These are phyloP conservation scores for Physcomitrium patens DNA, from an alignment of 225 moss, liverwort and hornwort species.

Conservation along the genomic window DNA sequence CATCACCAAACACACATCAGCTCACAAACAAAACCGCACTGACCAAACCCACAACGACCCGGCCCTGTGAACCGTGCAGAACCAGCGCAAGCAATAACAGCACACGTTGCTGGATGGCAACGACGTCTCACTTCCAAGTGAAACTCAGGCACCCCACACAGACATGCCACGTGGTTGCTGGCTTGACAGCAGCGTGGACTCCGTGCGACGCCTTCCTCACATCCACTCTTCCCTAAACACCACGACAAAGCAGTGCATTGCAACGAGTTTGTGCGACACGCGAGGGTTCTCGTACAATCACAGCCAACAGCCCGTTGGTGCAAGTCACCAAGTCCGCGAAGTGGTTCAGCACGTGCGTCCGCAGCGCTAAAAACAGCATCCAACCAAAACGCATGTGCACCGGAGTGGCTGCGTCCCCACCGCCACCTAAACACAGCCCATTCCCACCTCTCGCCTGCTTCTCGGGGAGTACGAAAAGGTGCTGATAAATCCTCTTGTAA, in stretches of 20 bases:
- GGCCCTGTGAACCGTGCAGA: slow-evolving; percentile 9
- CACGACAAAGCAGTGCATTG: background rate
- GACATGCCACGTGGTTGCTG: background rate
- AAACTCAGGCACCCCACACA: background rate
- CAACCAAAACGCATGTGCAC: slow-evolving; percentile 94
- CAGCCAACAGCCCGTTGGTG: slow-evolving; percentile 95
- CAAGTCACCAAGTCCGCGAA: slow-evolving; percentile 96
- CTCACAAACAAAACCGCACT: slow-evolving; percentile 16
- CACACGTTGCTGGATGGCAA: background rate
- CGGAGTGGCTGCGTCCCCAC: slow-evolving; percentile 50
- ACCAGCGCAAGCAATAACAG: background rate
- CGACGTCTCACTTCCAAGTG: background rate
- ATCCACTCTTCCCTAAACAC: background rate
- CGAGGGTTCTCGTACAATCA: slow-evolving; percentile 64
- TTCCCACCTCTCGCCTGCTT: slow-evolving; percentile 44
- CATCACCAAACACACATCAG: slow-evolving; percentile 25
- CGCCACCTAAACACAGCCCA: slow-evolving; percentile 55
- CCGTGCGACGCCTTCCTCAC: slow-evolving; percentile 1
- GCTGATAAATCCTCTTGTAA: slow-evolving; percentile 92
- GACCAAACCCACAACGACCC: slow-evolving; percentile 13
- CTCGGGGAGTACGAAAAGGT: slow-evolving; percentile 69
- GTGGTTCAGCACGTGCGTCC: slow-evolving; percentile 78
- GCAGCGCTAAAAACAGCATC: slow-evolving; percentile 95
- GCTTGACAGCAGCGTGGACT: background rate
- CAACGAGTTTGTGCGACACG: background rate